phyloP scores from a whole-genome alignment of 805 yeast genomes.

The Ascoidea rubescens region DNA sequence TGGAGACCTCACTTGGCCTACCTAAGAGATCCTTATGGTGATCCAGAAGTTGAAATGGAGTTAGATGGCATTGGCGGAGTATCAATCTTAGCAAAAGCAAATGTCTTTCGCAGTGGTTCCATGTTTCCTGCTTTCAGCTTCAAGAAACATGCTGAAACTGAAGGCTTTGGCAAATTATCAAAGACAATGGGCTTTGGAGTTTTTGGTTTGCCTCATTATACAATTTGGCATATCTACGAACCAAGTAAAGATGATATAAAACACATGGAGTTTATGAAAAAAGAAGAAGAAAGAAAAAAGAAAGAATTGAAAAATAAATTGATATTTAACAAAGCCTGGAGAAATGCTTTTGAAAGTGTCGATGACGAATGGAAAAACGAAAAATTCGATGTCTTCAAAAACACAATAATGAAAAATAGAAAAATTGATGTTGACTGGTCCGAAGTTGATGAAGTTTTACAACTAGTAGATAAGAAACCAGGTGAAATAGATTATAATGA shows the following conservation, averaged over 20 bases:
- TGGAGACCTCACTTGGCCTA: constrained; percentile 98
- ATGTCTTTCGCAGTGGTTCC: constrained; percentile 75
- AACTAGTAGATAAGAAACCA: constrained; percentile 3
- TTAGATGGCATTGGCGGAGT: constrained; percentile 98
- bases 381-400: constrained; percentile 56
- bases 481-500: constrained; percentile 9
- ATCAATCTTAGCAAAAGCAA: constrained; percentile 77
- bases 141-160: constrained; percentile 94
- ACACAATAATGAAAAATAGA: constrained; percentile 48
- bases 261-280: constrained; percentile 82
- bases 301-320: constrained; percentile 51
- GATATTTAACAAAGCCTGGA: constrained; percentile 61
- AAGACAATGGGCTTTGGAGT: constrained; percentile 80
- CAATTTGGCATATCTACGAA: constrained; percentile 93
- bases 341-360: constrained; percentile 65
- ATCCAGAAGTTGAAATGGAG: constrained; percentile 84
- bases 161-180: constrained; percentile 87
- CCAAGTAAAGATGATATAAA: constrained; percentile 85
- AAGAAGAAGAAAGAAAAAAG: constrained; percentile 53
- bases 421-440: constrained; percentile 54
- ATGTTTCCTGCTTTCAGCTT: constrained; percentile 96
- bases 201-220: constrained; percentile 86
- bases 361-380: constrained; percentile 62
- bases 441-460: constrained; percentile 13
- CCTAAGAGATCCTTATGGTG: constrained; percentile 88